These are phyloP conservation scores for Cenchrus fungigraminus DNA, from an alignment of 176 grass and related monocot species.

Conservation along the genomic window DNA sequence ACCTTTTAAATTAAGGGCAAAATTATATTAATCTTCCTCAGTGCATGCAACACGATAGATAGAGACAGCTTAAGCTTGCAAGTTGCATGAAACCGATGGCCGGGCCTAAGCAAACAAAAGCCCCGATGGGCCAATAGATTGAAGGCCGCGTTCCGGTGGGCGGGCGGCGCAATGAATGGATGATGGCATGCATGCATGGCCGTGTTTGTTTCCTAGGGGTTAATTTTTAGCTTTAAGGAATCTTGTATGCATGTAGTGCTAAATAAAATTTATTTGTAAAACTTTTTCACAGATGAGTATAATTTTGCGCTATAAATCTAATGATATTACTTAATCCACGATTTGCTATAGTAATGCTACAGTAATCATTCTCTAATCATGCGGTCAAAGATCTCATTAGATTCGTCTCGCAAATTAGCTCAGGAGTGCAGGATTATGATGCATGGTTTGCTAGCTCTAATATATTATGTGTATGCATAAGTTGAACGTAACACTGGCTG, in stretches of 20 bases:
- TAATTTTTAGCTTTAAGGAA: too few relatives aligned
- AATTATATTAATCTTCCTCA: not conserved
- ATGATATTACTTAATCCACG: too few relatives aligned
- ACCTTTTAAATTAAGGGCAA: not conserved
- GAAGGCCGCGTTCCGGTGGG: slow-evolving; percentile 24
- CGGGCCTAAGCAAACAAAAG: not conserved
- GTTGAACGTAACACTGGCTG: not conserved
- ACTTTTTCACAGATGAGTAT: too few relatives aligned
- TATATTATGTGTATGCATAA: not conserved
- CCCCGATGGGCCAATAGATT: slow-evolving; percentile 3
- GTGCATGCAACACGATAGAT: not conserved
- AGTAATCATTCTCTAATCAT: too few relatives aligned
- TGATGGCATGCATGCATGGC: not conserved
- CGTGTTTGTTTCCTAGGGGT: too few relatives aligned
- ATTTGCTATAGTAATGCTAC: too few relatives aligned
- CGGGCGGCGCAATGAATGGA: not conserved
- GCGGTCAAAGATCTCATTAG: too few relatives aligned
- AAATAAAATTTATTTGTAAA: too few relatives aligned
- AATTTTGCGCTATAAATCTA: too few relatives aligned
- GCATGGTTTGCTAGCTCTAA: too few relatives aligned
- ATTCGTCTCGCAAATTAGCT: too few relatives aligned
- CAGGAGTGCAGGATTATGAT: not conserved
- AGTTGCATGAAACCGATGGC: slow-evolving; percentile 34
- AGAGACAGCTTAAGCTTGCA: not conserved
- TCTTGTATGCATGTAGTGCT: too few relatives aligned